Percentiles rank a stretch among this genome's conserved stretches.
These are phyloP conservation scores for Colletotrichum noveboracense DNA, from an alignment of 2,329 filamentous ascomycete genomes.

Conservation along the genomic window DNA sequence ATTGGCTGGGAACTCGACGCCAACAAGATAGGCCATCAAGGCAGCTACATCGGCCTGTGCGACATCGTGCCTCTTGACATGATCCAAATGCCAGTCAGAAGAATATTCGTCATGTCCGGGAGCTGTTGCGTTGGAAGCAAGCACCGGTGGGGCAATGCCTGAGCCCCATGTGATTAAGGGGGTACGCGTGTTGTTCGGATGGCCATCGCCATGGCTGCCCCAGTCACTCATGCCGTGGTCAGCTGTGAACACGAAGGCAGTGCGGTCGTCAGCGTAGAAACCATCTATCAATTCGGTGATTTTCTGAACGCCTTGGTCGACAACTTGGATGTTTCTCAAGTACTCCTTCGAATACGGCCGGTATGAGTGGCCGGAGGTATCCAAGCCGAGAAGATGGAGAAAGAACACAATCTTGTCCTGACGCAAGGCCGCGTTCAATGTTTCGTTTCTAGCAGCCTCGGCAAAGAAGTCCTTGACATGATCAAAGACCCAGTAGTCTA, in stretches of 20 bases:
- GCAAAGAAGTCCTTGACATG: slow-evolving; percentile 87
- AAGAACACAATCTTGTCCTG: slow-evolving; percentile 95
- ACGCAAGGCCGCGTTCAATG: slow-evolving; percentile 72
- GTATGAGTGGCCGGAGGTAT: slow-evolving; percentile 86
- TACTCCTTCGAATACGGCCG: slow-evolving; percentile 96
- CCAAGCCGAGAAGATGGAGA: slow-evolving; percentile 87
- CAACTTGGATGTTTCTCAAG: slow-evolving; percentile 90
- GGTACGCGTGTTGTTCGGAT: slow-evolving; percentile 95
- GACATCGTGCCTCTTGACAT: slow-evolving; percentile 87
- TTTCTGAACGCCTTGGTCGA: slow-evolving; percentile 88
- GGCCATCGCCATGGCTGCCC: slow-evolving; percentile 98
- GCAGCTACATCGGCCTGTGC: slow-evolving; percentile 93
- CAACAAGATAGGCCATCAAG: slow-evolving; percentile 91
- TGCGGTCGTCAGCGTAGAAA: slow-evolving; percentile 86
- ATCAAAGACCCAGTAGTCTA: slow-evolving; percentile 97
- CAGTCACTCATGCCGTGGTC: slow-evolving; percentile 99
- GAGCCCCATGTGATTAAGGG: slow-evolving; percentile 94
- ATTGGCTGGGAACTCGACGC: slow-evolving; percentile 91
- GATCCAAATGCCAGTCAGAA: slow-evolving; percentile 82
- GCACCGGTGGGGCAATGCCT: slow-evolving; percentile 78
- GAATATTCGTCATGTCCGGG: slow-evolving; percentile 93
- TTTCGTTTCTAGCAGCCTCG: slow-evolving; percentile 78
- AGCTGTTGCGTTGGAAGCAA: slow-evolving; percentile 59
- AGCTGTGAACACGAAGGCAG: slow-evolving; percentile 94
- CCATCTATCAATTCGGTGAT: slow-evolving; percentile 80